Base-by-base conservation (phyloP, 2,329 filamentous ascomycete genomes). In the Ascochyta koolunga region DNA sequence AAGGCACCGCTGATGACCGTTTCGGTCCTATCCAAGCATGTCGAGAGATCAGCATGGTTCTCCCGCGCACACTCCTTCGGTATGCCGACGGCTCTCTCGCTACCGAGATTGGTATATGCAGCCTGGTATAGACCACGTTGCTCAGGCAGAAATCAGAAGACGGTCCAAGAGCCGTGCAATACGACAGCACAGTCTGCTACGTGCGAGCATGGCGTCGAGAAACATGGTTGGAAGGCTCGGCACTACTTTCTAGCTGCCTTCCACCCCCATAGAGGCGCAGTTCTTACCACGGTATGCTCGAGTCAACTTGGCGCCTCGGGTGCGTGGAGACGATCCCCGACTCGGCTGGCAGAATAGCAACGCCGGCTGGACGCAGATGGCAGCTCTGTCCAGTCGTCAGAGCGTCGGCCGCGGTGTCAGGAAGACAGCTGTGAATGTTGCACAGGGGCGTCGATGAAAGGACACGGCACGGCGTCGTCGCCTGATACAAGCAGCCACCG, bases 71-170 rank as follows among this genome's bases (percentile, higher is more conserved):
- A 39, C 54, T 43, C 38, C 46, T 50, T 54, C 51, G 51, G 51
- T 19, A 54, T 54, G 51, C 51, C 45, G 50, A 56, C 49, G 49
- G 58, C 41, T 59, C 54, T 59, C 62, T 69, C 65, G 66, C 65
- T 69, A 68, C 65, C 65, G 56, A 60, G 39, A 57, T 55, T 57
- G 55, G 57, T 52, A 53, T 51, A 57, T 62, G 60, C 58, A 61
- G 39, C 43, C 25, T 45, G 39, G 35, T 52, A 61, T 60, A 55
- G 55, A 25, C 56, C 56, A 57, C 54, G 55, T 56, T 62, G 58
- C 58, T 50, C 43, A 55, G 47, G 41, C 51, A 36, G 24, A 27
- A 27, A 9, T 9, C 10, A 11, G 33, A 37, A 37, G 19, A 16
- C 22, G 18, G 41, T 22, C 8, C 33, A 32, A 18, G 9, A 31